Evolutionary conservation across 2,329 filamentous ascomycete genomes (phyloP).

Genomic region (Clonostachys solani): DNA sequence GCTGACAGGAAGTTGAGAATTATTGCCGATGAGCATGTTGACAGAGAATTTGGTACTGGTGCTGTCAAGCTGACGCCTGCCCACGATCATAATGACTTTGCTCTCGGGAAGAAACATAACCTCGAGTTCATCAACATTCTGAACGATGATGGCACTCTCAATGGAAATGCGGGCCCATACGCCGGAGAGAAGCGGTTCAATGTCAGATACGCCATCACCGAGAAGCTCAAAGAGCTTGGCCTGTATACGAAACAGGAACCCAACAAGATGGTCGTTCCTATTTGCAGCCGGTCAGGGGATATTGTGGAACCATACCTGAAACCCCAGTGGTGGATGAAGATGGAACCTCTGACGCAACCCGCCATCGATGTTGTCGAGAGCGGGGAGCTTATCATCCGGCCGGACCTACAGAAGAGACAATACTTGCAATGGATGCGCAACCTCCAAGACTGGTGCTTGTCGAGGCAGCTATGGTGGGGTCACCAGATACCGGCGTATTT

Average conservation of each 20-base stretch:
- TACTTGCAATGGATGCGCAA: slow-evolving; percentile 81
- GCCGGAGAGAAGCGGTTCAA: slow-evolving; percentile 89
- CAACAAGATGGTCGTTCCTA: slow-evolving; percentile 90
- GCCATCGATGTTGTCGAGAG: slow-evolving; percentile 78
- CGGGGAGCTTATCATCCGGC: slow-evolving; percentile 80
- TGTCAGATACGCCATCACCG: slow-evolving; percentile 79
- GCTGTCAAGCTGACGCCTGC: slow-evolving; percentile 96
- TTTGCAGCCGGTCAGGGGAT: slow-evolving; percentile 89
- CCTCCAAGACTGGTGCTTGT: slow-evolving; percentile 94
- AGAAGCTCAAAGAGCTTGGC: slow-evolving; percentile 78
- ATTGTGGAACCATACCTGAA: slow-evolving; percentile 93
- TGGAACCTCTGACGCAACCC: slow-evolving; percentile 75
- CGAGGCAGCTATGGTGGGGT: slow-evolving; percentile 94
- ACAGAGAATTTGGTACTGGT: slow-evolving; percentile 91
- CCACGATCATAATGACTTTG: slow-evolving; percentile 94
- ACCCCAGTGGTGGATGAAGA: slow-evolving; percentile 98
- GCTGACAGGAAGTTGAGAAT: slow-evolving; percentile 74
- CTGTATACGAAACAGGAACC: slow-evolving; percentile 92
- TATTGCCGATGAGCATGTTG: slow-evolving; percentile 84
- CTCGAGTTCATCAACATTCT: slow-evolving; percentile 93
- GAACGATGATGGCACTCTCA: slow-evolving; percentile 86
- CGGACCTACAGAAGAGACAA: slow-evolving; percentile 76
- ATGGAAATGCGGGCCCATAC: slow-evolving; percentile 78
- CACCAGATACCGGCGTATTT: slow-evolving; percentile 92
- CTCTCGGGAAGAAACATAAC: slow-evolving; percentile 73